phyloP scores from a whole-genome alignment of 176 grass and related monocot genomes.

The Oryza longistaminata region DNA sequence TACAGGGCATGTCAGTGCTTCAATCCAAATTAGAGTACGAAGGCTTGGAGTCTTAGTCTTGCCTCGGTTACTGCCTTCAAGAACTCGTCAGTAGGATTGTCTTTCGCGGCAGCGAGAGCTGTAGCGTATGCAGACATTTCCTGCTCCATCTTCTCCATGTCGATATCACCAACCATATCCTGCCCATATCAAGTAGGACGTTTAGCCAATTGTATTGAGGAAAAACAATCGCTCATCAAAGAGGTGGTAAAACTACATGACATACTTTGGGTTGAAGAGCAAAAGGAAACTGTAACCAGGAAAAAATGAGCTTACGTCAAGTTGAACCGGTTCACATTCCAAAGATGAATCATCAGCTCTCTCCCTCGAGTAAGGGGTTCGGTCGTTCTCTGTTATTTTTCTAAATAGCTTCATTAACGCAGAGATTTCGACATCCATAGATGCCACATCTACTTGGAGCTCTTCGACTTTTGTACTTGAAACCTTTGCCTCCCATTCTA shows the following conservation, averaged over 20 bases:
- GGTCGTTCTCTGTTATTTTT: conserved; percentile 60
- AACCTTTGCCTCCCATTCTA: conserved; percentile 87
- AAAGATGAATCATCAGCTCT: conserved; percentile 28
- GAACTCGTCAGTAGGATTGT: conserved; percentile 77
- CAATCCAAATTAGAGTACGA: conserved; percentile 51
- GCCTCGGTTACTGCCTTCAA: conserved; percentile 60
- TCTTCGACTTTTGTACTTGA: conserved; percentile 78
- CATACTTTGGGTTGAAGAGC: not conserved
- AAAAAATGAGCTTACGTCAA: conserved; percentile 58
- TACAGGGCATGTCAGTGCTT: not conserved
- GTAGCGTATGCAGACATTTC: conserved; percentile 63
- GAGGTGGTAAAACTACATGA: not conserved
- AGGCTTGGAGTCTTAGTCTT: conserved; percentile 71
- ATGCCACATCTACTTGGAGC: conserved; percentile 74
- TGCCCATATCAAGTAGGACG: conserved; percentile 27
- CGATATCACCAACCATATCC: conserved; percentile 50
- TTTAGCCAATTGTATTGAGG: conserved; percentile 1
- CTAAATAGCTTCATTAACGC: conserved; percentile 80
- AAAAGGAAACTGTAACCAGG: not conserved
- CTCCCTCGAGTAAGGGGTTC: conserved; percentile 37
- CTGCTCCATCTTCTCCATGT: conserved; percentile 68
- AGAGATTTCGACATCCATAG: conserved; percentile 83
- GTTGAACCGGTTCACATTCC: conserved; percentile 68
- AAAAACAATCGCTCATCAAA: not conserved
- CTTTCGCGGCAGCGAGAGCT: conserved; percentile 78